A percentile compares a stretch with the other conserved stretches of the same genome.
phyloP scores from a whole-genome alignment of 2,329 filamentous ascomycete genomes.

The Domatiomyces catenatus region DNA sequence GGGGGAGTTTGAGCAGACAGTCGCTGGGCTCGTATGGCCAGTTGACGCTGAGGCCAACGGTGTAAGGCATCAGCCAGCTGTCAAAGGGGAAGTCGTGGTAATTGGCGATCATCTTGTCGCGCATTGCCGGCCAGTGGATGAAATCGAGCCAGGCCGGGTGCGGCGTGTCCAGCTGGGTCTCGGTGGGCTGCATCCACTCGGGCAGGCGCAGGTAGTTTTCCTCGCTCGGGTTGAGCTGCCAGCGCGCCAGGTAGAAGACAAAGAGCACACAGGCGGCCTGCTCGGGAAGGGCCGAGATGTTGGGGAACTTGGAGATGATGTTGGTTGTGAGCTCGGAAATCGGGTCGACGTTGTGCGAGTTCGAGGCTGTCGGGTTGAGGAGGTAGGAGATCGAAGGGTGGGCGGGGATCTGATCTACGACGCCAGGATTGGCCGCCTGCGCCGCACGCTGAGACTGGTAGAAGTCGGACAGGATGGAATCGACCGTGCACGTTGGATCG shows the following conservation, averaged over 20 bases:
- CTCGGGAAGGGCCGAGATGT: constrained; percentile 63
- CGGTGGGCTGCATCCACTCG: constrained; percentile 52
- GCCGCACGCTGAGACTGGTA: constrained; percentile 51
- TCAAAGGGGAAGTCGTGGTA: constrained; percentile 52
- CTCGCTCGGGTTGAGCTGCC: constrained; percentile 64
- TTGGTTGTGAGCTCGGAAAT: constrained; percentile 75
- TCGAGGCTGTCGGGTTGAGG: constrained; percentile 43
- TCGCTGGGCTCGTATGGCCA: constrained; percentile 71
- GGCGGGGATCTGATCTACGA: constrained; percentile 35
- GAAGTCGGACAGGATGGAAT: constrained; percentile 67
- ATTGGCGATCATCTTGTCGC: constrained; percentile 45
- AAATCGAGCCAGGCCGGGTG: constrained; percentile 77
- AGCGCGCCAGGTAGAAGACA: constrained; percentile 78
- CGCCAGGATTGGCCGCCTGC: constrained; percentile 46
- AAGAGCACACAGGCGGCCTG: constrained; percentile 66
- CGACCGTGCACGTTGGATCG: constrained; percentile 58
- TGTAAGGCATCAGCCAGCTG: constrained; percentile 71
- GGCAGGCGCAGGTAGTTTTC: constrained; percentile 70
- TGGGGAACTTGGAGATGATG: constrained; percentile 69
- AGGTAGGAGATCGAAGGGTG: constrained; percentile 70
- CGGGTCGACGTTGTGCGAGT: constrained; percentile 48
- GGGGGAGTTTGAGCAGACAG: constrained; percentile 37
- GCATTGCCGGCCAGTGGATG: constrained; percentile 63
- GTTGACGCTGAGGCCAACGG: constrained; percentile 58
- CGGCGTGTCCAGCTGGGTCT: constrained; percentile 47